Percentiles rank a stretch among this genome's conserved stretches.
These are phyloP conservation scores for Amanita polypyramis DNA, from an alignment of 768 basidiomycete species.

Conservation along the genomic window DNA sequence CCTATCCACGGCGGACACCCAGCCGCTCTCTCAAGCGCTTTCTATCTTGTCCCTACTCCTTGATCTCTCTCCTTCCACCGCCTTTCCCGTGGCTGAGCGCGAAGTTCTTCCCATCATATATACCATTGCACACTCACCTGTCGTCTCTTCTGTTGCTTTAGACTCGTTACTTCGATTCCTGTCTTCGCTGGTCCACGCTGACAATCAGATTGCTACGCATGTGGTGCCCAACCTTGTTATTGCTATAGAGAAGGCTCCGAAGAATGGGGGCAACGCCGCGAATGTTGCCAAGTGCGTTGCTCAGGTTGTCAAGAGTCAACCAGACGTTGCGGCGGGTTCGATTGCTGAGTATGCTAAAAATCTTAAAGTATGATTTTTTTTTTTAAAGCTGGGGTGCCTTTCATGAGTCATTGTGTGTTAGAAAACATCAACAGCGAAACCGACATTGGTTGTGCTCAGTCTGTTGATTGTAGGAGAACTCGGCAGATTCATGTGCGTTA, in stretches of 20 bases:
- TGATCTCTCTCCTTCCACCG: constrained; percentile 49
- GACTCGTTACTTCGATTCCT: constrained; percentile 83
- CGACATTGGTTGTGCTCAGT: constrained; percentile 67
- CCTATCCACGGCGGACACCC: constrained; percentile 66
- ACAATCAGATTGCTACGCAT: constrained; percentile 73
- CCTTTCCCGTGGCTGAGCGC: constrained; percentile 72
- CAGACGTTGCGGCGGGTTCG: constrained; percentile 66
- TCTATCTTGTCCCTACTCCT: constrained; percentile 58
- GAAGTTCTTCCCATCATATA: constrained; percentile 58
- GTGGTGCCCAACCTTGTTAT: constrained; percentile 69
- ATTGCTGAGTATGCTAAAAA: constrained; percentile 79
- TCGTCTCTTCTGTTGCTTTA: constrained; percentile 65
- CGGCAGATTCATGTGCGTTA: constrained; percentile 74
- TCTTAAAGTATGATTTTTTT: constrained; percentile 45
- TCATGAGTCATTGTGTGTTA: constrained; percentile 12
- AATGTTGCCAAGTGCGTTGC: constrained; percentile 86
- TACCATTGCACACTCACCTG: constrained; percentile 65
- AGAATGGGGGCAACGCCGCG: constrained; percentile 40
- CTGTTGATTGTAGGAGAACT: constrained; percentile 88
- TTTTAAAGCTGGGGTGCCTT: no score
- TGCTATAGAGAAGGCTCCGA: constrained; percentile 53
- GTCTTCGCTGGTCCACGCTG: constrained; percentile 70
- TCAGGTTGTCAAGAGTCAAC: constrained; percentile 64
- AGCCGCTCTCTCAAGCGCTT: constrained; percentile 65
- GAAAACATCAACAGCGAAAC: constrained; percentile 50